Evolutionary conservation across 306 rosid genomes (phyloP), one percentile per base, ranked within the genome.

Genomic region (Mimosa pudica): DNA sequence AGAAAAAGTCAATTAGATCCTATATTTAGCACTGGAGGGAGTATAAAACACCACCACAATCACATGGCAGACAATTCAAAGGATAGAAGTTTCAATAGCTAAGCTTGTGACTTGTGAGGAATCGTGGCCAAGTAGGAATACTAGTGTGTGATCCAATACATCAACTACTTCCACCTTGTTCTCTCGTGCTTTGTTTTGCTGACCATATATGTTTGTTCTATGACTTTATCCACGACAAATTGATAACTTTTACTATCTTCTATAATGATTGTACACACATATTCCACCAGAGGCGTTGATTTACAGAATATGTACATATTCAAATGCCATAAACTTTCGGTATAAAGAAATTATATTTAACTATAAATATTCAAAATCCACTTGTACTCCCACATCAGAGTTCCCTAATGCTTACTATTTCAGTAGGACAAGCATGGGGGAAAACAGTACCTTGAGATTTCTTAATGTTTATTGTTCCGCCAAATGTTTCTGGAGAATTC

Each of bases 201-300:
- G 75, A 68, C 67, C 70, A 42, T 32, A 8, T 54, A 32, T 70
- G 7, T 32, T 47, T 54, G 42, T 68, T 58, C 55, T 10, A 8
- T 16, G 77, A 68, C 45, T 17, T 67, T 69, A 36, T 58, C 67
- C 16, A 47, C 68, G 11, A n/a, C 73, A 60, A 80, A 2, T 51
- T 77, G 80, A 58, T 8, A 51, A 41, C 73, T n/a, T 82, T 57
- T 62, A 73, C 14, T n/a, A 52, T 35, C 73, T 82, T 68, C 77
- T 79, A 79, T 76, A 54, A 68, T 82, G 89, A 80, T 54, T 80
- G 78, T 62, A 82, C 86, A 83, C 86, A 38, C 89, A 82, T 63
- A 80, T 71, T 82, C 89, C 89, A 86, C 86, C 83, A 32, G 4
- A 30, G n/a, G 6, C 52, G 13, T 65, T 64, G 33, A 79, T 72